phyloP scores from a whole-genome alignment of 805 yeast species.

The Teunomyces barrocoloradensis region DNA sequence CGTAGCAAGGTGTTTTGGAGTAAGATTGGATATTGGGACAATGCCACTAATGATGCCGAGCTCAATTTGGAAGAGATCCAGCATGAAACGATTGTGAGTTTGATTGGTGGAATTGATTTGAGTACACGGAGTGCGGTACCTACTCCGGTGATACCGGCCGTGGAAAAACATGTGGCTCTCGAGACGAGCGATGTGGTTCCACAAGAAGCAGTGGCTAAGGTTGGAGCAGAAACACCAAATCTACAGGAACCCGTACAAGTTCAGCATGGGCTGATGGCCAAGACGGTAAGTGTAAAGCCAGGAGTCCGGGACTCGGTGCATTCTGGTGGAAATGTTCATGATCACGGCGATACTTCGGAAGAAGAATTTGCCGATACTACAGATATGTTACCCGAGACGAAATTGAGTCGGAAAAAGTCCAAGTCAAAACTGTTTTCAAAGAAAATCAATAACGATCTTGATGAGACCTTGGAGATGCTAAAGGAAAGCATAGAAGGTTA shows the following conservation, averaged over 20 bases:
- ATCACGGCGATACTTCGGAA: slow-evolving; percentile 5
- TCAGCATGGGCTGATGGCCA: not conserved
- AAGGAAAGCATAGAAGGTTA: slow-evolving; percentile 32
- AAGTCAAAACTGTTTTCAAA: slow-evolving; percentile 33
- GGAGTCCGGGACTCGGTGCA: not conserved
- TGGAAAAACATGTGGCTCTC: not conserved
- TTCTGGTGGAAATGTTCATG: not conserved
- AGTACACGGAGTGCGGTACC: not conserved
- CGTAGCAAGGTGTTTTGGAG: slow-evolving; percentile 82
- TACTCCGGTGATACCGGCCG: slow-evolving; percentile 2
- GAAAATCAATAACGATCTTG: slow-evolving; percentile 33
- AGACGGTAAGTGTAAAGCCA: not conserved
- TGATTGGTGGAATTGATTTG: slow-evolving; percentile 3
- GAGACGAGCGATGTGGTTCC: not conserved
- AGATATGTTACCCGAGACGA: slow-evolving; percentile 4
- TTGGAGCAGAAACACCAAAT: not conserved
- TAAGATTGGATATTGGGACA: slow-evolving; percentile 76
- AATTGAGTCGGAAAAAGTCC: slow-evolving; percentile 25
- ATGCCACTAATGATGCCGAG: slow-evolving; percentile 34
- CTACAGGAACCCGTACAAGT: not conserved
- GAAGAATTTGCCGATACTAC: slow-evolving; percentile 21
- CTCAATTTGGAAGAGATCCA: slow-evolving; percentile 12
- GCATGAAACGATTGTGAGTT: slow-evolving; percentile 9
- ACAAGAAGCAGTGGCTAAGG: not conserved
- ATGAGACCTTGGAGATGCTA: slow-evolving; percentile 38